These are phyloP conservation scores for Calycina marina DNA, from an alignment of 2,329 filamentous ascomycete genomes.

Conservation along the genomic window DNA sequence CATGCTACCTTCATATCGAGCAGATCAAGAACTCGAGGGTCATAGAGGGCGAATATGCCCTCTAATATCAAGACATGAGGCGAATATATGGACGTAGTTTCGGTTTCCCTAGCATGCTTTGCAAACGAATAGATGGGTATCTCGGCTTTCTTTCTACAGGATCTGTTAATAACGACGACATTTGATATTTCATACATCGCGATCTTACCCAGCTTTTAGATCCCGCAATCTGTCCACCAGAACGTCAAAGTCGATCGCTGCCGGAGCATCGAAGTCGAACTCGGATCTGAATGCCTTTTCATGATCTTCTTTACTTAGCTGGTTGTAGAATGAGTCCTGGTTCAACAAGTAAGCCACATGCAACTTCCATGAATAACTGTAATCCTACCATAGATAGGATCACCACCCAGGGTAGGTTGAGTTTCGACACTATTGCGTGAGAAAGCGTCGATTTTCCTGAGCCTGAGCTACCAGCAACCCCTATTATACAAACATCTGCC, in stretches of 20 bases:
- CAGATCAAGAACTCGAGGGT: conserved; percentile 69
- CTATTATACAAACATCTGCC: conserved; percentile 93
- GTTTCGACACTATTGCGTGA: conserved; percentile 73
- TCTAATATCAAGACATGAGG: conserved; percentile 91
- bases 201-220: conserved; percentile 71
- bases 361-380: not conserved
- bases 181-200: not conserved
- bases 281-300: conserved; percentile 74
- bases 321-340: conserved; percentile 96
- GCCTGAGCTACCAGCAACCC: conserved; percentile 86
- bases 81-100: conserved; percentile 84
- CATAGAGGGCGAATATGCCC: conserved; percentile 90
- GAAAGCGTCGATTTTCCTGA: conserved; percentile 91
- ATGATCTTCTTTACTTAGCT: conserved; percentile 64
- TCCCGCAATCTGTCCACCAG: conserved; percentile 67
- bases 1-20: conserved; percentile 72
- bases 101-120: conserved; percentile 65
- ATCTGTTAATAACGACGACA: no score
- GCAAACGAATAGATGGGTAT: conserved; percentile 93
- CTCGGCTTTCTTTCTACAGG: conserved; percentile 64
- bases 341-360: conserved; percentile 3
- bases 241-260: conserved; percentile 88
- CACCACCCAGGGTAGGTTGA: conserved; percentile 95
- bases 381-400: conserved; percentile 87
- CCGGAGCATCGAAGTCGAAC: conserved; percentile 89